phyloP scores from a whole-genome alignment of 441 rosid species.

The Erysimum pusillum region DNA sequence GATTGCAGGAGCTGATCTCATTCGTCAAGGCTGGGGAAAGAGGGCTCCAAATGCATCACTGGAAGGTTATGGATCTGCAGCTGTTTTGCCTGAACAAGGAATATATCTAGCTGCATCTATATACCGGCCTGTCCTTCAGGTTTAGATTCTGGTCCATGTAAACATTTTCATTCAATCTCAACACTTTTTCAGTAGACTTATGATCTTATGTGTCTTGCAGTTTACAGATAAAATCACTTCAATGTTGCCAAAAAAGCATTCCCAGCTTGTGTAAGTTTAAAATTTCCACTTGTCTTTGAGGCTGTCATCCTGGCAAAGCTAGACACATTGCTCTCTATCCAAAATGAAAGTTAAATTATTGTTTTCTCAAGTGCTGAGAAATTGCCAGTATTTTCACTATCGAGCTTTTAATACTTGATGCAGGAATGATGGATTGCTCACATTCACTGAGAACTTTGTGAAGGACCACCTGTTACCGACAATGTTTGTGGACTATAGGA shows the following conservation, averaged over 20 bases:
- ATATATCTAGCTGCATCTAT: constrained; percentile 94
- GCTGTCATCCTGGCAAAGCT: constrained; percentile 35
- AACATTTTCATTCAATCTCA: constrained; percentile 34
- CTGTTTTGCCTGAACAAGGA: constrained; percentile 98
- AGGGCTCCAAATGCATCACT: constrained; percentile 80
- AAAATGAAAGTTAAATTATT: constrained; percentile 26
- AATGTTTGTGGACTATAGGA: constrained; percentile 97
- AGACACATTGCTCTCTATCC: constrained; percentile 23
- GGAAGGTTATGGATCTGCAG: constrained; percentile 97
- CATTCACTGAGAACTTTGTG: constrained; percentile 95
- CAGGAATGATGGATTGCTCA: constrained; percentile 97
- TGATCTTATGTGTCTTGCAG: constrained; percentile 63
- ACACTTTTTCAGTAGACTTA: constrained; percentile 31
- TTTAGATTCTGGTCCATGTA: constrained; percentile 50
- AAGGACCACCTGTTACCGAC: constrained; percentile 98
- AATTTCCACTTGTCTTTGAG: constrained; percentile 3
- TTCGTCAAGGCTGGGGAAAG: constrained; percentile 94
- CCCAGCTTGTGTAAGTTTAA: constrained; percentile 86
- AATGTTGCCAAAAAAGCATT: constrained; percentile 87
- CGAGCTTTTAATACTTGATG: constrained; percentile 35
- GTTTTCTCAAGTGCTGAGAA: constrained; percentile 24
- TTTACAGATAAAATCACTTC: constrained; percentile 89
- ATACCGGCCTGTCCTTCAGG: constrained; percentile 96
- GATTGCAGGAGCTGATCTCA: constrained; percentile 78
- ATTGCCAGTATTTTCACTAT: constrained; percentile 24